phyloP scores from a whole-genome alignment of 768 basidiomycete species.

The Podaxis sp. region DNA sequence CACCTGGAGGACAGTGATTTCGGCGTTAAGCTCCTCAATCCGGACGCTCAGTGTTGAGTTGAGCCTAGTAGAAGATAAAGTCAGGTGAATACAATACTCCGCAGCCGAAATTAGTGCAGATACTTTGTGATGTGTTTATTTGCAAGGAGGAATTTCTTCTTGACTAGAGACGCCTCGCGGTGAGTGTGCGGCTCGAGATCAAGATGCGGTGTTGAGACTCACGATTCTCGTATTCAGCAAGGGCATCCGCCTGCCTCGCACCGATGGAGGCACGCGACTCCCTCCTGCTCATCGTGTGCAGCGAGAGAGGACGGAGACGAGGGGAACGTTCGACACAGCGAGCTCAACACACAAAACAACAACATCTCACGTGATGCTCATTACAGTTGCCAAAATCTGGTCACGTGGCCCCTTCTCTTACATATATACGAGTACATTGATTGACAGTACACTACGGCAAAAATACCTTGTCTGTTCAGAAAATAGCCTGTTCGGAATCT shows the following conservation, averaged over 20 bases:
- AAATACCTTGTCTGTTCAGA: neutral
- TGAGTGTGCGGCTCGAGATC: slow-evolving; percentile 21
- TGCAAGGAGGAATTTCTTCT: slow-evolving; percentile 88
- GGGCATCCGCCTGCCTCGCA: slow-evolving; percentile 69
- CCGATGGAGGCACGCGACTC: slow-evolving; percentile 62
- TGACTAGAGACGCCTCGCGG: slow-evolving; percentile 53
- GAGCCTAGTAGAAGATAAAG: slow-evolving; percentile 40
- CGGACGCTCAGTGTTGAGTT: slow-evolving; percentile 83
- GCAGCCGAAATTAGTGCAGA: slow-evolving; percentile 15
- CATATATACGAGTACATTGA: neutral
- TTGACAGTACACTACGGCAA: neutral
- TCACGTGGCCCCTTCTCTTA: slow-evolving; percentile 1
- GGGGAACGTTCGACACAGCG: slow-evolving; percentile 10
- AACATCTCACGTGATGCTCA: slow-evolving; percentile 21
- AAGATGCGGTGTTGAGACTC: slow-evolving; percentile 27
- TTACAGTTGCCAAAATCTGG: slow-evolving; percentile 8
- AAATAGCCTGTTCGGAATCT: neutral
- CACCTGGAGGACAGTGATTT: slow-evolving; percentile 76
- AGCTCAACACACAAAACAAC: slow-evolving; percentile 16
- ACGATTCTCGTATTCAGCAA: slow-evolving; percentile 86
- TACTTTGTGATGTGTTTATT: slow-evolving; percentile 93
- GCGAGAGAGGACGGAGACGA: slow-evolving; percentile 11
- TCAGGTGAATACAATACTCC: neutral
- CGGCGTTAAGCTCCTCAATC: slow-evolving; percentile 79
- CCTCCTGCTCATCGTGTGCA: slow-evolving; percentile 46